Percentiles rank a stretch among this genome's conserved stretches.
phyloP scores from a whole-genome alignment of 2,329 filamentous ascomycete species.

The Curvularia sp. region DNA sequence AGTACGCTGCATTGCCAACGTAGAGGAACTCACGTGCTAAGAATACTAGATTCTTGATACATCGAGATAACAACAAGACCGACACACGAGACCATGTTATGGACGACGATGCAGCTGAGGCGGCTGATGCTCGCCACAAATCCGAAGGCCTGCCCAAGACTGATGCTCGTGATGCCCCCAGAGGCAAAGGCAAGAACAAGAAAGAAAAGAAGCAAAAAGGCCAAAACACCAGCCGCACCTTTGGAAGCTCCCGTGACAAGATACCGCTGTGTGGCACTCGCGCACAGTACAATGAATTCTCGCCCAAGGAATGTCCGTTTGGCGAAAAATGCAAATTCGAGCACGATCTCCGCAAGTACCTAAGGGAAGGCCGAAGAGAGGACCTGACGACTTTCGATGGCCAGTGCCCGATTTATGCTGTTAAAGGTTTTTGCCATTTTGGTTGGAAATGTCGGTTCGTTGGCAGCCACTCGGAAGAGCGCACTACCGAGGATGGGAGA shows the following conservation, averaged over 20 bases:
- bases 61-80: slow-evolving; percentile 35
- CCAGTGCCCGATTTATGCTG: slow-evolving; percentile 81
- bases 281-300: slow-evolving; percentile 78
- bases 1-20: slow-evolving; percentile 58
- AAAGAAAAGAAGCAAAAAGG: slow-evolving; percentile 72
- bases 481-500: slow-evolving; percentile 77
- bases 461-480: slow-evolving; percentile 82
- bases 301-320: slow-evolving; percentile 75
- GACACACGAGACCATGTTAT: slow-evolving; percentile 40
- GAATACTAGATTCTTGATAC: slow-evolving; percentile 44
- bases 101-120: slow-evolving; percentile 67
- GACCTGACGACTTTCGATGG: slow-evolving; percentile 80
- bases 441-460: slow-evolving; percentile 97
- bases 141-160: slow-evolving; percentile 44
- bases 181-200: slow-evolving; percentile 59
- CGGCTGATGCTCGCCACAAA: slow-evolving; percentile 56
- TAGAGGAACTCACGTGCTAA: slow-evolving; percentile 27
- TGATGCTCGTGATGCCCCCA: slow-evolving; percentile 46
- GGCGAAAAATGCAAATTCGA: slow-evolving; percentile 81
- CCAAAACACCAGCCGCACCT: slow-evolving; percentile 84
- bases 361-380: slow-evolving; percentile 79
- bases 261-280: slow-evolving; percentile 80
- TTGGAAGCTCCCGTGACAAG: slow-evolving; percentile 79
- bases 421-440: slow-evolving; percentile 75
- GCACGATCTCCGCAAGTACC: slow-evolving; percentile 85